These are phyloP conservation scores for Scutellaria galericulata DNA, from an alignment of 257 asterid species.

Conservation along the genomic window DNA sequence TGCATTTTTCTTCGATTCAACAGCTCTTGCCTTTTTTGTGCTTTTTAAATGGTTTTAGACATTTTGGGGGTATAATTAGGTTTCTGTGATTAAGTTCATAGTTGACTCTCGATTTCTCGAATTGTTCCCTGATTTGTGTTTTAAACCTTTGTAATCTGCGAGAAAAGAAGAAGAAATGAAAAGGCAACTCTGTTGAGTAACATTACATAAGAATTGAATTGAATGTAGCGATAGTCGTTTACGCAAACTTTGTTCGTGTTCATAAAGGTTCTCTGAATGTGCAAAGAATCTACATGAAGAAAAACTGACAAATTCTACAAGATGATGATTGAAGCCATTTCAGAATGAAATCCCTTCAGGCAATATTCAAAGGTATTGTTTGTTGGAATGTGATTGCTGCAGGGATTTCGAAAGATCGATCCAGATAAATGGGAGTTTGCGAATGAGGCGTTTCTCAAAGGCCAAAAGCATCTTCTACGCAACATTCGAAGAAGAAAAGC, in stretches of 20 bases:
- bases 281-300: slow-evolving; percentile 43
- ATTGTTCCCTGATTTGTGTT: background rate
- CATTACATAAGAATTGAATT: background rate
- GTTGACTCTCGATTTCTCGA: slow-evolving; percentile 1
- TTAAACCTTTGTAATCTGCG: background rate
- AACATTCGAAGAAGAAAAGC: slow-evolving; percentile 66
- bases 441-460: slow-evolving; percentile 67
- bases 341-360: slow-evolving; percentile 16
- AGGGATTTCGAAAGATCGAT: slow-evolving; percentile 94
- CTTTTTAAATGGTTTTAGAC: background rate
- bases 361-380: slow-evolving; percentile 35
- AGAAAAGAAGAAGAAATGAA: background rate
- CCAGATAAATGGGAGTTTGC: slow-evolving; percentile 92
- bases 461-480: slow-evolving; percentile 63
- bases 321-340: slow-evolving; percentile 43
- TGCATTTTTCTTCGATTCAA: background rate
- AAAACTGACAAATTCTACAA: slow-evolving; percentile 42
- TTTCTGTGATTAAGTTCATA: background rate
- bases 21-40: background rate
- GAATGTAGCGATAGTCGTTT: slow-evolving; percentile 30
- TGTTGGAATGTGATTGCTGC: slow-evolving; percentile 42
- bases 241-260: slow-evolving; percentile 43
- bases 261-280: slow-evolving; percentile 49
- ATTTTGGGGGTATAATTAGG: background rate
- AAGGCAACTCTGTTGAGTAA: background rate